Evolutionary conservation across 2,329 filamentous ascomycete species (phyloP).

Genomic region (Cladobotryum protrusum): DNA sequence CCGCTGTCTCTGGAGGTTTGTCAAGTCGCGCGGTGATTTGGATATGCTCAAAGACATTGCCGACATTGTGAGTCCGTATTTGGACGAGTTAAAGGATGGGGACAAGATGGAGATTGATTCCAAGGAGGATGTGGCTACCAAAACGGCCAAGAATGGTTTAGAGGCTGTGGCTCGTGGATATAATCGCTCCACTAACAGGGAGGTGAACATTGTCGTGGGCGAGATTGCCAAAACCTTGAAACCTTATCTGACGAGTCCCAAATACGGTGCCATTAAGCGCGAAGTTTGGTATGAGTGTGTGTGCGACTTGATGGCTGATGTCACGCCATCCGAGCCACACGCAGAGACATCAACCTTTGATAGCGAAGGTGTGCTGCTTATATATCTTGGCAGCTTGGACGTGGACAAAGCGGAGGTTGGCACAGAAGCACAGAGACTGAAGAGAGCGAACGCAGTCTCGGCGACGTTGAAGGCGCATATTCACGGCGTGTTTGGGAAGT

Average conservation of each 20-base stretch:
- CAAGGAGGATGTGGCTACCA: conserved; percentile 37
- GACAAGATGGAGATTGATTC: conserved; percentile 66
- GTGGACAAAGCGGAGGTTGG: conserved; percentile 40
- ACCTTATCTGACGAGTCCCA: conserved; percentile 33
- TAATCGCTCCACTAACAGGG: conserved; percentile 33
- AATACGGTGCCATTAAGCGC: conserved; percentile 39
- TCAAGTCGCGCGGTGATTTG: conserved; percentile 59
- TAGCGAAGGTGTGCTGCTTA: conserved; percentile 19
- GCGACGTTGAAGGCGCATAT: conserved; percentile 37
- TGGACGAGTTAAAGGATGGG: conserved; percentile 53
- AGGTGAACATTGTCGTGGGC: conserved; percentile 31
- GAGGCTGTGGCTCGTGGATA: conserved; percentile 48
- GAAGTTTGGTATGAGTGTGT: conserved; percentile 48
- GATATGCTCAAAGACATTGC: conserved; percentile 64
- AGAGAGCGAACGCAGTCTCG: conserved; percentile 40
- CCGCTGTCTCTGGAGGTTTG: conserved; percentile 64
- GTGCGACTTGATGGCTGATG: conserved; percentile 40
- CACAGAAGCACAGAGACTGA: conserved; percentile 45
- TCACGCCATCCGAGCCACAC: conserved; percentile 18
- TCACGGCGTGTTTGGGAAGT: conserved; percentile 36
- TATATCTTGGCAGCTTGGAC: conserved; percentile 43
- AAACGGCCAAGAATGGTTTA: conserved; percentile 43
- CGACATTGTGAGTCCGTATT: conserved; percentile 54
- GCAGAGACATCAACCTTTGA: conserved; percentile 15
- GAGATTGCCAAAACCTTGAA: conserved; percentile 35